Evolutionary conservation across 345 rosid genomes (phyloP), one percentile per base, ranked within the genome.

Genomic region (Eucalyptus sideroxylon): DNA sequence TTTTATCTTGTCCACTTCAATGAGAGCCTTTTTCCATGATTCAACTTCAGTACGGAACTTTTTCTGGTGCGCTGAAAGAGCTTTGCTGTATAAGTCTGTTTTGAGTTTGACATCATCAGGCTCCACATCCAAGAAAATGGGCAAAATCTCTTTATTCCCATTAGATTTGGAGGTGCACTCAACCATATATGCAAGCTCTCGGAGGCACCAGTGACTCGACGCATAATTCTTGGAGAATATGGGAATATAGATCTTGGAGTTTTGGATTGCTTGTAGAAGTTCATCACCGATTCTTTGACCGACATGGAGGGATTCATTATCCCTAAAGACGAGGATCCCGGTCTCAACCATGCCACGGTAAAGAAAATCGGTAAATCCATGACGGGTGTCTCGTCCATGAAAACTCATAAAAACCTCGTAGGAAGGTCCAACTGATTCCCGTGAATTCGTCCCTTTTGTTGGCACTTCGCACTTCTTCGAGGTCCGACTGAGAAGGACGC

Each of bases 391-490:
- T 90, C n/a, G 93, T 93, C 90, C 95, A 91, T 45, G 95, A 92
- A 67, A 67, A 16, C 21, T 67, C 2, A 67, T 21, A 67, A 67
- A 67, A n/a, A 67, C 77, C 40, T 67, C 77, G 6, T n/a, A n/a
- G 10, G 21, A n/a, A n/a, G 47, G 88, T 92, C 53, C 96, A 93
- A 24, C 53, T 92, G 37, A 90, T 30, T 9, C 77, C 5, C 5
- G 10, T 0, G 77, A 65, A n/a, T 15, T 7, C 9, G 19, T n/a
- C 72, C 9, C 37, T 65, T 96, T 93, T 87, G 91, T 94, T 27
- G 90, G 94, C 95, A 90, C 91, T 91, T 62, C 91, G 51, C 95
- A 95, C 40, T 93, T 95, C 90, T 95, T 92, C n/a, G 94, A 91
- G 50, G 89, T 92, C 50, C 96, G 94, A 27, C 55, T 91, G 37